Evolutionary conservation across 352 stramenopile genomes (phyloP).

Genomic region (Pythium dissimile): DNA sequence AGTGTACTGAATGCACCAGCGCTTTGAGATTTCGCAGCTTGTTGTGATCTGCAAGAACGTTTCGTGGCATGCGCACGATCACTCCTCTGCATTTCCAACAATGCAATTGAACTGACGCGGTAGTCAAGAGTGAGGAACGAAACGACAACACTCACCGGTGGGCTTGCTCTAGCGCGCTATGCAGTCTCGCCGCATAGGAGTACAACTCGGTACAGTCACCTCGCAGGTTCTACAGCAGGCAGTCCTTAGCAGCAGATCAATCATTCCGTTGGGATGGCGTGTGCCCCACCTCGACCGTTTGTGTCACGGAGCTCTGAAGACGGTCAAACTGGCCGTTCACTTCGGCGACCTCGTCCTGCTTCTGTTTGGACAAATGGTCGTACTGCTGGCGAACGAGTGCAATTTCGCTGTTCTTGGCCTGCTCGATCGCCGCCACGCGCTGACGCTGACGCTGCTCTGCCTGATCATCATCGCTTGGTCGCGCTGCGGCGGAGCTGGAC

Average conservation of each 20-base stretch:
- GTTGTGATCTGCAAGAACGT: conserved; percentile 64
- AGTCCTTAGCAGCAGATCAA: too few species aligned
- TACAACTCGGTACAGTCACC: conserved; percentile 73
- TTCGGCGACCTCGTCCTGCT: conserved; percentile 35
- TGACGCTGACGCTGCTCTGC: conserved; percentile 38
- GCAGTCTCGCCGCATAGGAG: conserved; percentile 44
- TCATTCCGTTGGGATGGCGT: too few species aligned
- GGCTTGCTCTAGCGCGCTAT: conserved; percentile 20
- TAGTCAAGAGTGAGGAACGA: too few species aligned
- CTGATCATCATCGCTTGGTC: conserved; percentile 14
- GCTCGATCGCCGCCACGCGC: conserved; percentile 47
- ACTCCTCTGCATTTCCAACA: conserved; percentile 4
- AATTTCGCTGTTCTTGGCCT: conserved; percentile 66
- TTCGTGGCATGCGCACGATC: conserved; percentile 40
- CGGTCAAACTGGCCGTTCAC: conserved; percentile 36
- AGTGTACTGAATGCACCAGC: conserved; percentile 32
- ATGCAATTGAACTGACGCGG: neutral
- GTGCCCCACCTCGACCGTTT: conserved; percentile 46
- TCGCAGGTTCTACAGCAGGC: conserved; percentile 52
- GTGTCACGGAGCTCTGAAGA: conserved; percentile 29
- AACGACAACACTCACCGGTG: conserved; percentile 24
- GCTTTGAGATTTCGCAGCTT: conserved; percentile 74
- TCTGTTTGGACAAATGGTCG: conserved; percentile 58
- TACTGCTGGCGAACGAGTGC: conserved; percentile 73
- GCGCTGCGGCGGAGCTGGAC: neutral